phyloP scores from a whole-genome alignment of 331 rosid species.

The Prunus yedoensis region DNA sequence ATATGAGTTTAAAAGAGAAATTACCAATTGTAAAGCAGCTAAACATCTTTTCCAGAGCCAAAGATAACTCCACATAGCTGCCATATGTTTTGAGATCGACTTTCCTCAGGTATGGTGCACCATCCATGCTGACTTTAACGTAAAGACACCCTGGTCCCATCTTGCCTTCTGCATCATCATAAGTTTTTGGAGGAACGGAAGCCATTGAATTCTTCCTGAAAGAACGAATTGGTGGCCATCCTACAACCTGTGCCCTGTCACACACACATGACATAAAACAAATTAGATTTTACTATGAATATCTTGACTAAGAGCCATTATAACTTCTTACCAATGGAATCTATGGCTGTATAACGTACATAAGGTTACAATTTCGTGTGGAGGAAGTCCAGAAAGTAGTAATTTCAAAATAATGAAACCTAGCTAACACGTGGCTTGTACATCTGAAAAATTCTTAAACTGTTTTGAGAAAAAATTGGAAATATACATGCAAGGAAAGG shows the following conservation, averaged over 20 bases:
- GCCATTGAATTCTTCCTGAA: slow-evolving; percentile 88
- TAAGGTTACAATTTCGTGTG: background rate
- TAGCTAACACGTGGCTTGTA: background rate
- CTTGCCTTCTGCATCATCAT: slow-evolving; percentile 54
- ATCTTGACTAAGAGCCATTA: background rate
- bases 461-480: background rate
- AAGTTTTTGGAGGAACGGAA: slow-evolving; percentile 46
- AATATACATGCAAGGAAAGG: slow-evolving; percentile 4
- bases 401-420: slow-evolving; percentile 17
- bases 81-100: slow-evolving; percentile 73
- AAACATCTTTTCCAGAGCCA: slow-evolving; percentile 87
- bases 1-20: slow-evolving; percentile 7
- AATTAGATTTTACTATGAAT: slow-evolving; percentile 7
- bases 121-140: slow-evolving; percentile 94
- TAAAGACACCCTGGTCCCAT: slow-evolving; percentile 64
- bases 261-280: slow-evolving; percentile 15
- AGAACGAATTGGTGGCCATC: slow-evolving; percentile 97
- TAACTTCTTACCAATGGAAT: background rate
- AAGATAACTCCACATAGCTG: slow-evolving; percentile 68
- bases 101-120: slow-evolving; percentile 94
- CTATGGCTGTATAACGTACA: background rate
- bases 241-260: slow-evolving; percentile 87
- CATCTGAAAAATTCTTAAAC: background rate
- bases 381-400: background rate
- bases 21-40: slow-evolving; percentile 90